phyloP scores from a whole-genome alignment of 345 rosid genomes.

The Eutrema yunnanense region DNA sequence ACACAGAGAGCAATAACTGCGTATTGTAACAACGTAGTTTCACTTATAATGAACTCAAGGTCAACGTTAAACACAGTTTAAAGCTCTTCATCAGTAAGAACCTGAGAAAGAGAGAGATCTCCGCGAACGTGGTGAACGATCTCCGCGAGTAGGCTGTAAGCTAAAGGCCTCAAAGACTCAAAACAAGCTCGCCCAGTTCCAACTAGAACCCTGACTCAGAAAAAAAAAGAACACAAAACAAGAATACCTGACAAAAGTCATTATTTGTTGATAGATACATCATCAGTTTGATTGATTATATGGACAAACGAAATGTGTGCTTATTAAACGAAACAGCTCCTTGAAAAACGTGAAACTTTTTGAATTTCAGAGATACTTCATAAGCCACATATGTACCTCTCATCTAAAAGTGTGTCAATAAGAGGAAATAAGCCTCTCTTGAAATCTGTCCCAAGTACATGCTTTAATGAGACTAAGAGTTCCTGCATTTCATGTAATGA shows the following conservation, averaged over 20 bases:
- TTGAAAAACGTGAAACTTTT: neutral
- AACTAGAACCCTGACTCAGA: constrained; percentile 70
- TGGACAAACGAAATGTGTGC: neutral
- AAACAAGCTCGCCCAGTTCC: constrained; percentile 98
- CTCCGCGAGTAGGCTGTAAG: constrained; percentile 96
- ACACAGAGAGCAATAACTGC: constrained; percentile 1
- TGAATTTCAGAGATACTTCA: neutral
- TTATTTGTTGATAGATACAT: neutral
- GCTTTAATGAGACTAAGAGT: constrained; percentile 89
- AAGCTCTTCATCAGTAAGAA: constrained; percentile 14
- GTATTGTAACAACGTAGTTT: neutral
- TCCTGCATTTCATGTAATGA: constrained; percentile 56
- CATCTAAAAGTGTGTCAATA: constrained; percentile 91
- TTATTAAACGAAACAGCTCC: neutral
- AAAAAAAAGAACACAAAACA: neutral
- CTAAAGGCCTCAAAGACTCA: constrained; percentile 96
- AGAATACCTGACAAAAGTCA: neutral
- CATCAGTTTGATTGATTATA: neutral
- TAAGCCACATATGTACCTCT: constrained; percentile 48
- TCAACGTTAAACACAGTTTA: neutral
- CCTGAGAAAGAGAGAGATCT: constrained; percentile 89
- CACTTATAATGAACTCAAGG: neutral
- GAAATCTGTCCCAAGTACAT: constrained; percentile 96
- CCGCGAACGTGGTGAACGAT: constrained; percentile 97
- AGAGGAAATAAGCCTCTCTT: constrained; percentile 97